Evolutionary conservation across 106 monocot species (phyloP).

Genomic region (Apostasia shenzhenica): DNA sequence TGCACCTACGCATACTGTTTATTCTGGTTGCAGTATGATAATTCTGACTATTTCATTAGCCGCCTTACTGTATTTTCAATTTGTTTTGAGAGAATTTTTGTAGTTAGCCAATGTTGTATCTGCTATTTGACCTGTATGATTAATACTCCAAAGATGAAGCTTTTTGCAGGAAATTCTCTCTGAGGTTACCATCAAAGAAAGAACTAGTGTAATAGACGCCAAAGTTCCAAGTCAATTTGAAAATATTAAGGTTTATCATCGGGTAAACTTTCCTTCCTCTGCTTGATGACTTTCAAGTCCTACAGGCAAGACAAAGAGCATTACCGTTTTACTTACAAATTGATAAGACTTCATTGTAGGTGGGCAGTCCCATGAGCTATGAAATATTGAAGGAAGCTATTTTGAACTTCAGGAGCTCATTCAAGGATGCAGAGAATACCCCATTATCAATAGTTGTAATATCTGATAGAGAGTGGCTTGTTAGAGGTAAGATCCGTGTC

Average conservation of each 20-base stretch:
- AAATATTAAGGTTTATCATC: constrained; percentile 77
- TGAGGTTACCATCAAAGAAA: constrained; percentile 64
- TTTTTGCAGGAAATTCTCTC: constrained; percentile 76
- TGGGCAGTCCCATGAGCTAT: constrained; percentile 86
- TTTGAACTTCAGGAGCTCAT: constrained; percentile 48
- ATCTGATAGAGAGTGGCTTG: constrained; percentile 81
- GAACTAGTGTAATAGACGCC: constrained; percentile 38
- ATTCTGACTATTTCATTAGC: too few relatives aligned
- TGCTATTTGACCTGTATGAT: too few relatives aligned
- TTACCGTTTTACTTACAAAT: background rate
- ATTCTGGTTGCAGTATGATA: too few relatives aligned
- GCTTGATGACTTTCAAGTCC: constrained; percentile 3
- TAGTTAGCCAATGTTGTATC: too few relatives aligned
- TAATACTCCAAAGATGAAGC: too few relatives aligned
- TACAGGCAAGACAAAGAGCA: too few relatives aligned
- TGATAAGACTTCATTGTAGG: constrained; percentile 30
- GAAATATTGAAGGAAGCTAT: constrained; percentile 84
- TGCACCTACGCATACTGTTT: too few relatives aligned
- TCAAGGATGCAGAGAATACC: constrained; percentile 36
- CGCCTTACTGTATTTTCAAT: too few relatives aligned
- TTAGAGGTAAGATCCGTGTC: constrained; percentile 50
- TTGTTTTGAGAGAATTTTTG: too few relatives aligned
- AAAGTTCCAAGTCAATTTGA: constrained; percentile 44
- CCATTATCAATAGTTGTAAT: constrained; percentile 86
- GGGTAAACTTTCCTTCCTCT: constrained; percentile 40